Evolutionary conservation across 805 yeast genomes (phyloP), one percentile per base, ranked within the genome.

Genomic region (Wickerhamomyces tratensis): DNA sequence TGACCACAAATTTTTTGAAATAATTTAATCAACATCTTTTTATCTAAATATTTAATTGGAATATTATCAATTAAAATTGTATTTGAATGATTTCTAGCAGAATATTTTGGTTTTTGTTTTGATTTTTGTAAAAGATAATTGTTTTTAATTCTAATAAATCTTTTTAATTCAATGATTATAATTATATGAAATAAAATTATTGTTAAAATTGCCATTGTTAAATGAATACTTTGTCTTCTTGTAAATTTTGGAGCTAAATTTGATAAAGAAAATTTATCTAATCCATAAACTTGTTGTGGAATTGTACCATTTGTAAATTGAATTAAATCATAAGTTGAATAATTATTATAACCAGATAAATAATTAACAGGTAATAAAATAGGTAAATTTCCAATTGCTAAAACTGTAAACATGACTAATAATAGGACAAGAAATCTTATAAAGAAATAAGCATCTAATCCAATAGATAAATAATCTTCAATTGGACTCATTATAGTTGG

Each of bases 401-500:
- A 57, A 0, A 71, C 67, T 2, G 64, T 50, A 52, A 81, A 82
- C 38, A 81, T 65, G 2, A 71, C 46, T 31, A 76, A 53, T 10
- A 83, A 52, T 5, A 80, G 61, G 39, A 65, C 58, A 38, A 86
- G 53, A 50, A 73, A 86, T 40, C 95, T 59, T 3, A 86, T 51
- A 48, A 85, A 81, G 53, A 82, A 79, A 56, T 82, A 86, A 0
- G 88, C 78, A 57, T 87, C 96, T 7, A 85, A 56, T 0, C 95
- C 94, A 46, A 72, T 61, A 6, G 65, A 58, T 27, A 68, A 54
- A 50, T 76, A 79, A 29, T 64, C 61, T 8, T 66, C 63, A 6
- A 75, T 62, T 1, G 69, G 67, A 20, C 60, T 54, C 8, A 53
- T 46, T 29, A 75, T 42, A 0, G 73, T 63, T 0, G 76, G 72